phyloP scores from a whole-genome alignment of 495 filamentous ascomycete genomes.

The Penicillium taxi region DNA sequence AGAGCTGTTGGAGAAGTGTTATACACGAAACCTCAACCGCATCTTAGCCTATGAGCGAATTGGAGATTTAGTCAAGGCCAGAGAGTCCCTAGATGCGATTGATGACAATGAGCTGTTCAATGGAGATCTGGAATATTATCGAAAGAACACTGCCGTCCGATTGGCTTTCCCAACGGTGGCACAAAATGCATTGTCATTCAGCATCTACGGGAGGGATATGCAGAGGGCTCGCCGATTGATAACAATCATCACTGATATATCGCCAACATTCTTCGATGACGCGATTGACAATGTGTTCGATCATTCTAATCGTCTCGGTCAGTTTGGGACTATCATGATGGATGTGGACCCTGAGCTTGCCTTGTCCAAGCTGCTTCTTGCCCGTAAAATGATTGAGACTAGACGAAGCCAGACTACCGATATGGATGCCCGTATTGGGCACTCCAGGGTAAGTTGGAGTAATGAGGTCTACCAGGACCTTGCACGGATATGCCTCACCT shows the following conservation, averaged over 20 bases:
- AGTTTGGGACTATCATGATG: conserved; percentile 12
- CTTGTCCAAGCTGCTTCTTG: conserved; percentile 15
- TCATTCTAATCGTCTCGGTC: conserved; percentile 7
- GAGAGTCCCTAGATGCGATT: conserved; percentile 14
- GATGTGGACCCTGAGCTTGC: conserved; percentile 8
- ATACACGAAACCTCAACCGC: conserved; percentile 12
- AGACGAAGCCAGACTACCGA: conserved; percentile 14
- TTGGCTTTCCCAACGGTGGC: conserved; percentile 4
- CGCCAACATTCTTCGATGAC: conserved; percentile 12
- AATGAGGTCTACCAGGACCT: conserved; percentile 15
- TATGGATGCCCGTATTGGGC: conserved; percentile 13
- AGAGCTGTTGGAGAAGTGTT: conserved; percentile 3
- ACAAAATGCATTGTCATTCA: conserved; percentile 12
- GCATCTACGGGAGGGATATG: conserved; percentile 8
- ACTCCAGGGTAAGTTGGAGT: conserved; percentile 4
- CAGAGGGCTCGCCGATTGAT: conserved; percentile 10
- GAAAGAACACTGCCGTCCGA: conserved; percentile 4
- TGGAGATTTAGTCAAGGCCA: conserved; percentile 11
- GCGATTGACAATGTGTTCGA: conserved; percentile 8
- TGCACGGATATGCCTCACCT: conserved; percentile 12
- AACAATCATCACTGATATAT: conserved; percentile 10
- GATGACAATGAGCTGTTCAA: conserved; percentile 17
- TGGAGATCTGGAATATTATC: conserved; percentile 8
- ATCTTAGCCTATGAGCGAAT: conserved; percentile 16
- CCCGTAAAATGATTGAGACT: conserved; percentile 12